Conservation (phyloP, 129 eudicot genomes). For the Helichrysum umbraculigerum region DNA sequence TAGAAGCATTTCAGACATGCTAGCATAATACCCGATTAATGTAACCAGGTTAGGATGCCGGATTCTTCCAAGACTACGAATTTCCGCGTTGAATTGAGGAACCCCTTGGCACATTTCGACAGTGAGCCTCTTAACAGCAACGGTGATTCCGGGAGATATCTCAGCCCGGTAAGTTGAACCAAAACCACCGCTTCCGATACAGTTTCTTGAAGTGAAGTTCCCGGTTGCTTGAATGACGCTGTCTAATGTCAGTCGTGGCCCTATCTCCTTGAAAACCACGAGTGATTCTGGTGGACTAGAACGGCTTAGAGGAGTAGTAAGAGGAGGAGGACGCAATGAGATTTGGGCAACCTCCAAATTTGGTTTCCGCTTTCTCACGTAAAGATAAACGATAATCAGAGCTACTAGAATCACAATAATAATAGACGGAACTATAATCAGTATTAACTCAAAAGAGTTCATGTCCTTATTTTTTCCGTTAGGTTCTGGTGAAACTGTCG, state of each 20-base stretch:
- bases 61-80: constrained; percentile 52
- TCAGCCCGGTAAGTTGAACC: constrained; percentile 72
- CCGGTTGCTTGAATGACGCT: constrained; percentile 58
- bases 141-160: constrained; percentile 47
- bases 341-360: constrained; percentile 26
- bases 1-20: constrained; percentile 64
- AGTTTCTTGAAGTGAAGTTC: constrained; percentile 48
- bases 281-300: constrained; percentile 36
- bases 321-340: constrained; percentile 17
- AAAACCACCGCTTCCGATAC: constrained; percentile 78
- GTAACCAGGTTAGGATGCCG: constrained; percentile 64
- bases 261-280: constrained; percentile 55
- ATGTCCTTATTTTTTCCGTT: constrained; percentile 28
- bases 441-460: constrained; percentile 39
- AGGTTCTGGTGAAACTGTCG: constrained; percentile 20
- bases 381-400: constrained; percentile 44
- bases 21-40: constrained; percentile 55
- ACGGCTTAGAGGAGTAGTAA: constrained; percentile 7
- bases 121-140: constrained; percentile 69
- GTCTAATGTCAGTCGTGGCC: constrained; percentile 55
- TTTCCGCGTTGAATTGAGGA: constrained; percentile 68
- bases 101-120: constrained; percentile 61
- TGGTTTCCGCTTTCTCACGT: constrained; percentile 33
- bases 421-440: constrained; percentile 45
- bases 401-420: constrained; percentile 45